phyloP scores from a whole-genome alignment of 1,284 basidiomycete species.

The Fomitiporia mediterranea region DNA sequence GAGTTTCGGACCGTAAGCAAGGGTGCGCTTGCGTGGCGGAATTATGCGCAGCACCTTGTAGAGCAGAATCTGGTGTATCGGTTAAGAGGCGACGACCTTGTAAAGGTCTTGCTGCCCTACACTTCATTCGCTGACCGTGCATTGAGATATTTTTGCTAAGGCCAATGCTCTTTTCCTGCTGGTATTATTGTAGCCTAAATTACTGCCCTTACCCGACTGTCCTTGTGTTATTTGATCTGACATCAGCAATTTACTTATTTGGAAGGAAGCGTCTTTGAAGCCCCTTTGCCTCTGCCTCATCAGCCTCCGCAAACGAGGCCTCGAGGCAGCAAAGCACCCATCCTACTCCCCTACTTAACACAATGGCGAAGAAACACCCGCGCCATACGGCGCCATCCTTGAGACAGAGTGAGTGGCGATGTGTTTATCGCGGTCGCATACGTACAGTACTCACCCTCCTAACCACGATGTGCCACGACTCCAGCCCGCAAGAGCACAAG shows the following conservation, averaged over 20 bases:
- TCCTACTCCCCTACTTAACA: conserved; percentile 5
- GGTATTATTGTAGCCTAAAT: neutral
- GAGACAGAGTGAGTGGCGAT: conserved; percentile 20
- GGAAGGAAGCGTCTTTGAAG: neutral
- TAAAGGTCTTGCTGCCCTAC: conserved; percentile 13
- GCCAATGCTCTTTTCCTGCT: neutral
- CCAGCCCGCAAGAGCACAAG: conserved; percentile 21
- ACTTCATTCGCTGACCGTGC: neutral
- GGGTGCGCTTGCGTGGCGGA: conserved; percentile 53
- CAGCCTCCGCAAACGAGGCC: conserved; percentile 6
- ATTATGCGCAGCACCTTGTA: conserved; percentile 52
- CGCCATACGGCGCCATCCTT: conserved; percentile 14
- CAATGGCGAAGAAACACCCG: conserved; percentile 21
- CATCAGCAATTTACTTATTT: conserved; percentile 9
- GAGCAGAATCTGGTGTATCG: conserved; percentile 48
- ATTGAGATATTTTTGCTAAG: conserved; percentile 4
- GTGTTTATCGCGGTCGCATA: neutral
- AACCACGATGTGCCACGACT: conserved; percentile 13
- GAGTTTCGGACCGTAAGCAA: conserved; percentile 32
- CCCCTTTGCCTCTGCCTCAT: conserved; percentile 10
- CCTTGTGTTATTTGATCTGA: neutral
- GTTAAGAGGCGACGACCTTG: conserved; percentile 12
- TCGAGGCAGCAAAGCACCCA: conserved; percentile 12
- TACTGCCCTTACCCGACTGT: neutral
- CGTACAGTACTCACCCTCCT: neutral